Evolutionary conservation across 371 early-diverging fungal genomes (phyloP).

Genomic region (Smittium mucronatum): DNA sequence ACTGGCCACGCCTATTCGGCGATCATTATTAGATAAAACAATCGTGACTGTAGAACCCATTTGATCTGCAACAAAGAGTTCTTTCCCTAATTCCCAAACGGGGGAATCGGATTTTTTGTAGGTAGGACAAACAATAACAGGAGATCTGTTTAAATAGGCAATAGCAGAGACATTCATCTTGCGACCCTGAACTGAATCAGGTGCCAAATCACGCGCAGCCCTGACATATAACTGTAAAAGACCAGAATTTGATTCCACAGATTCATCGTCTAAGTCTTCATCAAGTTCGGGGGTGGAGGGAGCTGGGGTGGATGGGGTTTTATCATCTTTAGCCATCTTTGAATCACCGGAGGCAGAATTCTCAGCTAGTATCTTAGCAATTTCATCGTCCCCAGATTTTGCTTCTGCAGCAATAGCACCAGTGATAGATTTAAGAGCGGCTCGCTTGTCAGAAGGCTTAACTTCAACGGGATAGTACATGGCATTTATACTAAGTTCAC

Average conservation of each 20-base stretch:
- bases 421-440: no score
- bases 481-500: constrained; percentile 40
- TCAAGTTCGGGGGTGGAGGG: no score
- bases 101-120: constrained; percentile 30
- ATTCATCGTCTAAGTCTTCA: no score
- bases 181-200: constrained; percentile 24
- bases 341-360: constrained; percentile 16
- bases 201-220: constrained; percentile 30
- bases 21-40: constrained; percentile 18
- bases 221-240: constrained; percentile 30
- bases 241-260: constrained; percentile 42
- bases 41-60: constrained; percentile 22
- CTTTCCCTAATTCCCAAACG: constrained; percentile 32
- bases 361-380: constrained; percentile 24
- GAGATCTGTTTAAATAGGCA: constrained; percentile 20
- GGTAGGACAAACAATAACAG: constrained; percentile 27
- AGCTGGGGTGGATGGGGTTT: no score
- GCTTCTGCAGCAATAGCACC: not conserved
- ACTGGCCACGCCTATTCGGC: constrained; percentile 23
- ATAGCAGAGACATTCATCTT: constrained; percentile 30
- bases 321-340: no score
- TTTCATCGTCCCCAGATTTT: constrained; percentile 18
- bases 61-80: constrained; percentile 31
- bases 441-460: no score
- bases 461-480: constrained; percentile 44